Evolutionary conservation across 495 filamentous ascomycete species (phyloP).

Genomic region (Tuber brumale): DNA sequence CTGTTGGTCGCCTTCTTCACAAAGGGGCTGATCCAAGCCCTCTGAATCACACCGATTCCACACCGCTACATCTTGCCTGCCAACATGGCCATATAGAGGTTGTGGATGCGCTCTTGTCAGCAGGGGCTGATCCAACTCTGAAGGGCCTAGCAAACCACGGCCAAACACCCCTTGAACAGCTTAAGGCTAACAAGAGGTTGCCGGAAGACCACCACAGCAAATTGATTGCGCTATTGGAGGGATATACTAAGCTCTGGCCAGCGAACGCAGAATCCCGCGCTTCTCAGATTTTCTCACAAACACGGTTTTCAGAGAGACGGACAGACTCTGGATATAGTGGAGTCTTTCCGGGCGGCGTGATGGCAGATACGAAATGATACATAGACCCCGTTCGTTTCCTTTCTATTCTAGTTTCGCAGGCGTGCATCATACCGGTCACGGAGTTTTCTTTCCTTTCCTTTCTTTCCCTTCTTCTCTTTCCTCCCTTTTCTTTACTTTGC

Average conservation of each 20-base stretch:
- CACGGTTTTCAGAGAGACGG: neutral
- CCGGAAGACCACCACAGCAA: neutral
- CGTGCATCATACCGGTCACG: neutral
- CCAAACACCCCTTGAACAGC: neutral
- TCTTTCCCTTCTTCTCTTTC: neutral
- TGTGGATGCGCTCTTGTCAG: neutral
- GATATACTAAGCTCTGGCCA: neutral
- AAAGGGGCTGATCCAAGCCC: constrained; percentile 8
- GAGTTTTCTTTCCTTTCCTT: neutral
- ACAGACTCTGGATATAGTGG: neutral
- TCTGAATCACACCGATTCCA: neutral
- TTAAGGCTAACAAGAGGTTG: neutral
- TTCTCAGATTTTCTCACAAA: neutral
- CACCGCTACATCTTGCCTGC: neutral
- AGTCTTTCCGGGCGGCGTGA: neutral
- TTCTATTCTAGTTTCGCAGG: neutral
- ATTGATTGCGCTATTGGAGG: neutral
- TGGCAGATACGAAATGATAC: neutral
- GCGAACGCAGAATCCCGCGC: neutral
- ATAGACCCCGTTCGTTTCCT: neutral
- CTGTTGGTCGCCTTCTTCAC: constrained; percentile 9
- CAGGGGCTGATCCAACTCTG: neutral
- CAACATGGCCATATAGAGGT: neutral
- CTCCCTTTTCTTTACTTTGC: neutral
- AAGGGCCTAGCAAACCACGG: neutral